Conservation (phyloP, 1,139 yeast genomes). For the Yamadazyma aaseri region DNA sequence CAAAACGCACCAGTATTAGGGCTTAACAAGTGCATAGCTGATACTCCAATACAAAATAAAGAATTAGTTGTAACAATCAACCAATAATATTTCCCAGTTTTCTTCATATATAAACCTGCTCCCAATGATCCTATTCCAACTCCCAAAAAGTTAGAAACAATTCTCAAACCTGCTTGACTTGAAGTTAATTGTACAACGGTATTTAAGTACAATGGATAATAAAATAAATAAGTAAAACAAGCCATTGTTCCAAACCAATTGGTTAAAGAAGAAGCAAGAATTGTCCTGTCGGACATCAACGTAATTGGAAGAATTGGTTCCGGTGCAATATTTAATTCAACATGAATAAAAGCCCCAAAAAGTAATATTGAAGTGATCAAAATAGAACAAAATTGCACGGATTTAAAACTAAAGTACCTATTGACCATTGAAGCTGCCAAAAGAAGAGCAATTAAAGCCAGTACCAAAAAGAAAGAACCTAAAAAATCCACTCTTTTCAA, state of each 20-base stretch:
- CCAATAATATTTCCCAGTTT: slow-evolving; percentile 64
- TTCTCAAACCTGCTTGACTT: slow-evolving; percentile 59
- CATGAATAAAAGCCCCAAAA: slow-evolving; percentile 39
- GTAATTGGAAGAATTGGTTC: slow-evolving; percentile 71
- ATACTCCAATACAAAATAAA: slow-evolving; percentile 45
- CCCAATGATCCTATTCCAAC: slow-evolving; percentile 67
- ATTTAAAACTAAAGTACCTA: slow-evolving; percentile 43
- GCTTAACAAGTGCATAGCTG: slow-evolving; percentile 35
- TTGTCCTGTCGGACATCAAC: slow-evolving; percentile 55
- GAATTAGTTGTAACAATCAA: slow-evolving; percentile 47
- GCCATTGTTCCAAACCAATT: slow-evolving; percentile 67
- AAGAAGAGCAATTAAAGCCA: slow-evolving; percentile 51
- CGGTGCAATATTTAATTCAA: slow-evolving; percentile 53
- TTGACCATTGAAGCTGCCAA: slow-evolving; percentile 74
- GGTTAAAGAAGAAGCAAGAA: slow-evolving; percentile 62
- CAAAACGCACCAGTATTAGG: slow-evolving; percentile 40
- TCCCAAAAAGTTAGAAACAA: slow-evolving; percentile 68
- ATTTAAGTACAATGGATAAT: slow-evolving; percentile 63
- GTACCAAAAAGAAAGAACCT: slow-evolving; percentile 65
- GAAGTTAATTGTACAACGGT: slow-evolving; percentile 57
- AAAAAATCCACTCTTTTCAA: slow-evolving; percentile 65
- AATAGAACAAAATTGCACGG: slow-evolving; percentile 32
- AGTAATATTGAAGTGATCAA: slow-evolving; percentile 20
- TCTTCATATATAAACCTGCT: slow-evolving; percentile 67
- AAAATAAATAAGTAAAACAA: slow-evolving; percentile 54